These are phyloP conservation scores for Metarhizium brunneum DNA, from an alignment of 2,329 filamentous ascomycete genomes.

Conservation along the genomic window DNA sequence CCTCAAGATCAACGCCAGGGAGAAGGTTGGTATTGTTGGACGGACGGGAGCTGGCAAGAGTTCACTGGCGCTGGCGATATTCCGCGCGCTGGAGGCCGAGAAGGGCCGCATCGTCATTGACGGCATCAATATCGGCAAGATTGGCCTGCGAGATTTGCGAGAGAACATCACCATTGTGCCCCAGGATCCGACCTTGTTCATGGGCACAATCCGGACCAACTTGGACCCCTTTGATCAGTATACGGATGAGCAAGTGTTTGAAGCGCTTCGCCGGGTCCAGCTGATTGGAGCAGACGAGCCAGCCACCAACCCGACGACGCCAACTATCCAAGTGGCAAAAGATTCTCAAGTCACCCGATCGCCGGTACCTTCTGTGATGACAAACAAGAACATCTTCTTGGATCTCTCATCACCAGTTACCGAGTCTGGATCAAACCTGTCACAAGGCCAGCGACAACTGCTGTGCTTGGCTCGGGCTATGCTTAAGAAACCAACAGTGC, in stretches of 20 bases:
- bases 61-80: conserved; percentile 84
- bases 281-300: conserved; percentile 59
- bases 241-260: conserved; percentile 84
- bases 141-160: conserved; percentile 87
- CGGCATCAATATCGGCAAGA: conserved; percentile 77
- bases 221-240: conserved; percentile 87
- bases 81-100: conserved; percentile 88
- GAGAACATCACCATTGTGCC: conserved; percentile 96
- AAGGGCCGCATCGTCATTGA: conserved; percentile 85
- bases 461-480: conserved; percentile 88
- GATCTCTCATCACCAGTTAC: conserved; percentile 76
- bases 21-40: conserved; percentile 95
- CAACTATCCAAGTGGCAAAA: conserved; percentile 9
- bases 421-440: conserved; percentile 89
- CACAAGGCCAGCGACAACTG: conserved; percentile 90
- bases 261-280: conserved; percentile 77
- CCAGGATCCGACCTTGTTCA: conserved; percentile 92
- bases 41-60: conserved; percentile 95
- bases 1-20: conserved; percentile 75
- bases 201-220: conserved; percentile 83
- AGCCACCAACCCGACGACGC: conserved; percentile 18
- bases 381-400: conserved; percentile 92
- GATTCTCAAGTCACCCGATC: conserved; percentile 12
- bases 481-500: conserved; percentile 79
- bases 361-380: conserved; percentile 30